Evolutionary conservation across 768 basidiomycete genomes (phyloP), one percentile per base, ranked within the genome.

Genomic region (Leccinum pellstonianum): DNA sequence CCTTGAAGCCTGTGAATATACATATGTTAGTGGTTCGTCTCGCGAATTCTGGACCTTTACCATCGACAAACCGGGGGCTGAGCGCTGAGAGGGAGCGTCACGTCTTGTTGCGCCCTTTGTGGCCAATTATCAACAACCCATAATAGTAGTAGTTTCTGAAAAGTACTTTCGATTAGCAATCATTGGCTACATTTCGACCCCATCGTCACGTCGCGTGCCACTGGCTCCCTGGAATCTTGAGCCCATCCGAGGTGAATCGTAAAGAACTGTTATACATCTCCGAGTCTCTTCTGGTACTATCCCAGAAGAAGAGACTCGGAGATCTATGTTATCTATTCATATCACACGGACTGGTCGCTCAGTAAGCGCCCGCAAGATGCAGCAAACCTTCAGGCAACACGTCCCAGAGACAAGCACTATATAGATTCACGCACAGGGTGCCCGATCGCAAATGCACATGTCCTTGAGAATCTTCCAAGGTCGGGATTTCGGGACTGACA

Each of bases 341-440:
- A 43, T 27, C 14, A 5, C 43, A 17, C 49, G 2, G 35, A 12
- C 12, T 35, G 35, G 35, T 35, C 8, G 19, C 15, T 25, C 14
- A 21, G 48, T 17, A 48, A 55, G 47, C 41, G 3, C 21, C 43
- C 4, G 9, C 33, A n/a, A 29, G 0, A 98, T 97, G 96, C 96
- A 98, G 76, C 91, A 95, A 75, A 94, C 93, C 0, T 86, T 97
- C 23, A 67, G 87, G 58, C 80, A 83, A 21, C 86, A 88, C 61
- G 95, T 94, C 68, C 88, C 88, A 19, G 75, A 85, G 49, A 81
- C 83, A 78, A n/a, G 86, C 85, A 6, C 82, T 31, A 3, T 93
- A 95, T 72, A 82, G 81, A 38, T 95, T 95, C 73, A 93, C 86
- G 2, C 90, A 95, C 71, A 86, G 95, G 59, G 83, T 84, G 65